These are phyloP conservation scores for Carallia brachiata DNA, from an alignment of 345 rosid species.

Conservation along the genomic window DNA sequence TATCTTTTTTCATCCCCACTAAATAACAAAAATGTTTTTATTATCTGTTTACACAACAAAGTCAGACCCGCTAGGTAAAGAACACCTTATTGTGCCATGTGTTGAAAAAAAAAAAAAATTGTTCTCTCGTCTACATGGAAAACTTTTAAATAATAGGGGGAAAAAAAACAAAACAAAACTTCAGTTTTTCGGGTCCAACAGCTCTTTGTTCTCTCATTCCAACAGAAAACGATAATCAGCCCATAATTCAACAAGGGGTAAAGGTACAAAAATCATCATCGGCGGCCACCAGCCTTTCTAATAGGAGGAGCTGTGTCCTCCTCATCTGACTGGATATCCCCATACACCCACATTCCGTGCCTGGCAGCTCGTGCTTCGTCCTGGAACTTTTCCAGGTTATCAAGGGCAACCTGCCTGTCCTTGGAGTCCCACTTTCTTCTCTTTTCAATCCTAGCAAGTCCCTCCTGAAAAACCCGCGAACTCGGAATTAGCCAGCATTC, in stretches of 20 bases:
- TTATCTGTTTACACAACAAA: conserved; percentile 1
- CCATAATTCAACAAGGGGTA: conserved; percentile 13
- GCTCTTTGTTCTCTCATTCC: conserved; percentile 6
- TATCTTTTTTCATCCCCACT: background rate
- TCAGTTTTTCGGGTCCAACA: conserved; percentile 1
- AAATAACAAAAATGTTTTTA: conserved; percentile 10
- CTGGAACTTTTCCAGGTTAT: conserved; percentile 73
- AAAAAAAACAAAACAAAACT: conserved; percentile 19
- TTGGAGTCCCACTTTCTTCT: conserved; percentile 72
- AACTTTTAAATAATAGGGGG: background rate
- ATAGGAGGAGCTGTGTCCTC: conserved; percentile 66
- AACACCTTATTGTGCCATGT: conserved; percentile 21
- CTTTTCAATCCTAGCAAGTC: conserved; percentile 87
- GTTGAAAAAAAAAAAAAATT: conserved; percentile 15
- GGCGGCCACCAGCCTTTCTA: conserved; percentile 67
- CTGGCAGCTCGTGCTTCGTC: conserved; percentile 69
- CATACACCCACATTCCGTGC: conserved; percentile 86
- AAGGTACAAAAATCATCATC: conserved; percentile 28
- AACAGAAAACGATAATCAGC: conserved; percentile 3
- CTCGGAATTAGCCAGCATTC: background rate
- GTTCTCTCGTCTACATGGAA: conserved; percentile 9
- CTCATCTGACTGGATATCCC: conserved; percentile 90
- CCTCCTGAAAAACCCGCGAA: conserved; percentile 52
- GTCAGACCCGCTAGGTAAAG: conserved; percentile 1
- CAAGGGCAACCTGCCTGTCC: conserved; percentile 63